phyloP scores from a whole-genome alignment of 352 stramenopile genomes.

The Hyaloperonospora brassicae region DNA sequence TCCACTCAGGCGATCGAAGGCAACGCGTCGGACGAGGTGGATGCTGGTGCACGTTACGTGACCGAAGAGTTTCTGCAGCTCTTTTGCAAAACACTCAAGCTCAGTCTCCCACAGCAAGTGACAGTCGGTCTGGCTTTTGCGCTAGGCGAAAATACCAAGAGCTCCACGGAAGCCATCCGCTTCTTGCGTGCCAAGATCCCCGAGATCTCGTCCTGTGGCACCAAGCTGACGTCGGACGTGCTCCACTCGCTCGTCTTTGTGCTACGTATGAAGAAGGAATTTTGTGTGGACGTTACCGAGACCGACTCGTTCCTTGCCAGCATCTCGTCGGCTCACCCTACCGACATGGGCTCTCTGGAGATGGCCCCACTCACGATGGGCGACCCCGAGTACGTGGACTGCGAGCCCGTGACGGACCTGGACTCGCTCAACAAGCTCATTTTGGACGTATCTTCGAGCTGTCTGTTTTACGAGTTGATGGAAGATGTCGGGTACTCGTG shows the following conservation, averaged over 20 bases:
- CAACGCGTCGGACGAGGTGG: conserved; percentile 32
- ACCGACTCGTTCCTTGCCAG: conserved; percentile 82
- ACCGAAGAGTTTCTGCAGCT: conserved; percentile 72
- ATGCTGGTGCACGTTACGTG: conserved; percentile 32
- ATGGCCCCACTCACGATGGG: conserved; percentile 82
- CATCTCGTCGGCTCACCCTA: conserved; percentile 78
- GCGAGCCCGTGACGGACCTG: conserved; percentile 42
- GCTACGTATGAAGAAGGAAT: conserved; percentile 73
- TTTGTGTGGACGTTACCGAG: conserved; percentile 59
- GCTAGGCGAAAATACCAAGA: conserved; percentile 56
- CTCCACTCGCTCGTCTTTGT: conserved; percentile 78
- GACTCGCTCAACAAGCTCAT: conserved; percentile 73
- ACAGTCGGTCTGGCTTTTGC: conserved; percentile 78
- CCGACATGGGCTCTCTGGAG: conserved; percentile 79
- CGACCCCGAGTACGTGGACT: conserved; percentile 83
- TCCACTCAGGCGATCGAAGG: conserved; percentile 53
- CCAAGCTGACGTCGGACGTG: conserved; percentile 80
- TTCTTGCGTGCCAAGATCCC: conserved; percentile 80
- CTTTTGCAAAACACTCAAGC: conserved; percentile 77
- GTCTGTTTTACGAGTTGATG: conserved; percentile 87
- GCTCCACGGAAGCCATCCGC: conserved; percentile 50
- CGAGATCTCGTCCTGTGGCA: conserved; percentile 71
- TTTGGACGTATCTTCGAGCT: conserved; percentile 65
- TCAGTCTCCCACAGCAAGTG: conserved; percentile 80
- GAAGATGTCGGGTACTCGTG: conserved; percentile 85